Conservation (phyloP, 2,329 filamentous ascomycete genomes). For the Mycogone perniciosa region DNA sequence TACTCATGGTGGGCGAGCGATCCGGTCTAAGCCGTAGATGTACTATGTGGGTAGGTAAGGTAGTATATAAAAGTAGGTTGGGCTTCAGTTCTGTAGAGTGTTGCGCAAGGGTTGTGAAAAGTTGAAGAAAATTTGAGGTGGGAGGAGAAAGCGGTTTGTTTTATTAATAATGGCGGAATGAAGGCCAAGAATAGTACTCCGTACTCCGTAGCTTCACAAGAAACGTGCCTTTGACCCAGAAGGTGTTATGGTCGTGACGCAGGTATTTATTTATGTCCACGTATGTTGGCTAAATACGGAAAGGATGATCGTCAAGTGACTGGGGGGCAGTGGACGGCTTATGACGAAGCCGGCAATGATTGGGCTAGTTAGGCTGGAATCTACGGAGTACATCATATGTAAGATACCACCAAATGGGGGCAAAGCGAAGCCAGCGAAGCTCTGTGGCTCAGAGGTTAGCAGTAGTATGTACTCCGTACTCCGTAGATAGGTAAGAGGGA, state of each 20-base stretch:
- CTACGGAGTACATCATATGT: too few relatives aligned
- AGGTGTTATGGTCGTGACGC: not conserved
- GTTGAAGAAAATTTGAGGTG: not conserved
- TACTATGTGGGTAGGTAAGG: not conserved
- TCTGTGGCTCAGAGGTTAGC: too few relatives aligned
- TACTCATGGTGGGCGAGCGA: constrained; percentile 36
- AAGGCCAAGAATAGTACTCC: not conserved
- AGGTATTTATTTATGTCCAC: not conserved
- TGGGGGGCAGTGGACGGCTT: not conserved
- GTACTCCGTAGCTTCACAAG: too few relatives aligned
- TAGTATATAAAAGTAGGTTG: not conserved
- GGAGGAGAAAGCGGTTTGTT: constrained; percentile 1
- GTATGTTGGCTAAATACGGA: constrained; percentile 8
- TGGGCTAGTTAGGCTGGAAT: constrained; percentile 10
- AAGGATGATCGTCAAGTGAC: constrained; percentile 10
- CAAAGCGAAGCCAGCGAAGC: too few relatives aligned
- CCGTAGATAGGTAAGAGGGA: too few relatives aligned
- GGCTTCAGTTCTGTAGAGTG: not conserved
- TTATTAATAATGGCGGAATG: not conserved
- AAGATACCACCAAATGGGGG: not conserved
- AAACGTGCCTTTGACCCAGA: too few relatives aligned
- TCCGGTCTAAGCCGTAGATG: not conserved
- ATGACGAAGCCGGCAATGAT: constrained; percentile 1
- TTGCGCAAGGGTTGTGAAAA: not conserved
- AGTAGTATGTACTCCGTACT: too few relatives aligned